Evolutionary conservation across 352 stramenopile species (phyloP), one percentile per base, ranked within the genome.

Genomic region (Phytophthora sp.): DNA sequence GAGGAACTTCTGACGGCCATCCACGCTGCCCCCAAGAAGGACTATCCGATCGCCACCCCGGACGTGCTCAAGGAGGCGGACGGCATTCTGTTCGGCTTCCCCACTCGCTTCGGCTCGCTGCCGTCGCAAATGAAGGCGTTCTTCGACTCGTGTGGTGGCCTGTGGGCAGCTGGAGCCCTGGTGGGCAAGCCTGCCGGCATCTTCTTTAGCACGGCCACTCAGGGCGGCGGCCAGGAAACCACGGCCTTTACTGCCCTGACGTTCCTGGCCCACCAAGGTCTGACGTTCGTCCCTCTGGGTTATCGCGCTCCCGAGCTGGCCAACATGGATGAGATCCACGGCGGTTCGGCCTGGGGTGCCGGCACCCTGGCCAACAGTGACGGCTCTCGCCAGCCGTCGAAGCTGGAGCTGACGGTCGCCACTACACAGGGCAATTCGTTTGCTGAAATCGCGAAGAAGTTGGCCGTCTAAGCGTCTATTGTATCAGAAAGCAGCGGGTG

Each of bases 371-470:
- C 64, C 13, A 49, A 49, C 26, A 51, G 64, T 7, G 64, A 72
- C 30, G 64, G 64, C 9, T 72, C 64, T 63, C 64, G 89, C 59
- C 76, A 86, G 73, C 79, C 86, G 9, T 83, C 80, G 8, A 81
- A 95, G 57, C 58, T 92, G n/a, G 91, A 97, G 69, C 64, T 85
- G 60, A 69, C 77, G 24, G 61, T 95, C 15, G 84, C 80, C 53
- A 83, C 81, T 35, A 74, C 74, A 36, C 89, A 97, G 65, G 90
- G 88, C 65, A 84, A 90, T 62, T 82, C 85, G 66, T 96, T 97
- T 67, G 87, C 85, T 9, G 39, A 57, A 18, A 77, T 95, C 8
- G 76, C 82, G 60, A 91, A 89, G 77, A 94, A 94, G 71, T 75
- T 97, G n/a, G n/a, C n/a, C n/a, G n/a, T n/a, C n/a, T n/a, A n/a